Percentiles rank a stretch among this genome's conserved stretches.
These are phyloP conservation scores for Blastomyces parvus DNA, from an alignment of 2,329 filamentous ascomycete species.

Conservation along the genomic window DNA sequence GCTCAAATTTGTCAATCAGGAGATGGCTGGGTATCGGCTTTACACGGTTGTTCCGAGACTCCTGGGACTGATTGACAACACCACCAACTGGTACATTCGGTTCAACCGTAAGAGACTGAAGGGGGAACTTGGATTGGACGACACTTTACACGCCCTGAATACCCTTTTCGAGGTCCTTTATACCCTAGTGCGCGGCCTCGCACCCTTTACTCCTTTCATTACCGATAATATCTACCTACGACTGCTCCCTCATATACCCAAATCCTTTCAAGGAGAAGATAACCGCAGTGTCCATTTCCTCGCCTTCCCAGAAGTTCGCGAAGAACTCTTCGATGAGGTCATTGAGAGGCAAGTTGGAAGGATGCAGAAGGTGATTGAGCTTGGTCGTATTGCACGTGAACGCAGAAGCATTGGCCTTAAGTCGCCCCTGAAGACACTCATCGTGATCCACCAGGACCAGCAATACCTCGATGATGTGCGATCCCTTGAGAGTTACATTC, in stretches of 20 bases:
- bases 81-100: conserved; percentile 97
- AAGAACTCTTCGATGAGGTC: conserved; percentile 76
- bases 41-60: conserved; percentile 89
- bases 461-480: conserved; percentile 79
- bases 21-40: conserved; percentile 72
- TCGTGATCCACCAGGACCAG: conserved; percentile 76
- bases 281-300: conserved; percentile 86
- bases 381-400: conserved; percentile 78
- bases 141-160: conserved; percentile 84
- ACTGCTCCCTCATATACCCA: conserved; percentile 71
- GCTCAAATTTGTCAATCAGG: conserved; percentile 80
- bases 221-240: conserved; percentile 88
- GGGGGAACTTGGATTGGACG: conserved; percentile 74
- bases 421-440: conserved; percentile 77
- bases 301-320: conserved; percentile 74
- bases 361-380: conserved; percentile 94
- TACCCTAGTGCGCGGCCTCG: conserved; percentile 76
- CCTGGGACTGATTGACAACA: conserved; percentile 77
- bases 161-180: conserved; percentile 89
- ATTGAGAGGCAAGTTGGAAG: conserved; percentile 78
- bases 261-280: conserved; percentile 60
- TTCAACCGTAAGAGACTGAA: conserved; percentile 88
- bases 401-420: conserved; percentile 76
- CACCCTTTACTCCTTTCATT: conserved; percentile 92
- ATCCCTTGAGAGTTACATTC: conserved; percentile 78